These are phyloP conservation scores for Vaccinium myrtillus DNA, from an alignment of 148 eudicot genomes.

Conservation along the genomic window DNA sequence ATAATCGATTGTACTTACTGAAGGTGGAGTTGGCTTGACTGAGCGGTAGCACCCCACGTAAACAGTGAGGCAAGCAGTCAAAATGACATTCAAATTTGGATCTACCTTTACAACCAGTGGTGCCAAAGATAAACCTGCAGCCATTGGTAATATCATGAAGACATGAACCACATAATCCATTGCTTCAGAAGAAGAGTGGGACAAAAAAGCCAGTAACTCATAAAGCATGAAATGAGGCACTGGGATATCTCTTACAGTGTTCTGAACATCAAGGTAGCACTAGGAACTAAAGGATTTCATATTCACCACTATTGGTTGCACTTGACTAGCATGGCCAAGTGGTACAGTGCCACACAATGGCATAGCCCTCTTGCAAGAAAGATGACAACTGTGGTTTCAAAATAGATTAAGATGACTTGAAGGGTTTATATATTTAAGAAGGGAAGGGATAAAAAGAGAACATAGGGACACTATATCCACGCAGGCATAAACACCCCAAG, in stretches of 20 bases:
- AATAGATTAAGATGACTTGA: not conserved
- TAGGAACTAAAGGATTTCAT: not conserved
- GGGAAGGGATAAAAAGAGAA: not conserved
- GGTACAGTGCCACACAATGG: not conserved
- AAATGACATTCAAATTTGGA: constrained; percentile 87
- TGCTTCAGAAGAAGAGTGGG: not conserved
- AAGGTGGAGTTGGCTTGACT: constrained; percentile 92
- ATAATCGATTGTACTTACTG: constrained; percentile 51
- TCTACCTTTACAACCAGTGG: constrained; percentile 88
- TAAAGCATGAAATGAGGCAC: not conserved
- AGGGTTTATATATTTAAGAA: not conserved
- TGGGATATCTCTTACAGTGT: not conserved
- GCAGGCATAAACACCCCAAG: not conserved
- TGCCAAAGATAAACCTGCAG: constrained; percentile 79
- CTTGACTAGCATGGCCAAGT: not conserved
- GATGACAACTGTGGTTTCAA: not conserved
- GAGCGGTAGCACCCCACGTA: constrained; percentile 95
- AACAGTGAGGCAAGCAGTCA: constrained; percentile 90
- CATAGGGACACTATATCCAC: not conserved
- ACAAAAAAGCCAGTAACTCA: not conserved
- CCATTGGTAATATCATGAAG: constrained; percentile 14
- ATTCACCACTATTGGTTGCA: not conserved
- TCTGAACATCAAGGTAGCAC: not conserved
- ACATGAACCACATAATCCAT: constrained; percentile 1
- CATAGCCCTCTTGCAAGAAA: not conserved